phyloP scores from a whole-genome alignment of 768 basidiomycete genomes.

The Auricularia cornea region DNA sequence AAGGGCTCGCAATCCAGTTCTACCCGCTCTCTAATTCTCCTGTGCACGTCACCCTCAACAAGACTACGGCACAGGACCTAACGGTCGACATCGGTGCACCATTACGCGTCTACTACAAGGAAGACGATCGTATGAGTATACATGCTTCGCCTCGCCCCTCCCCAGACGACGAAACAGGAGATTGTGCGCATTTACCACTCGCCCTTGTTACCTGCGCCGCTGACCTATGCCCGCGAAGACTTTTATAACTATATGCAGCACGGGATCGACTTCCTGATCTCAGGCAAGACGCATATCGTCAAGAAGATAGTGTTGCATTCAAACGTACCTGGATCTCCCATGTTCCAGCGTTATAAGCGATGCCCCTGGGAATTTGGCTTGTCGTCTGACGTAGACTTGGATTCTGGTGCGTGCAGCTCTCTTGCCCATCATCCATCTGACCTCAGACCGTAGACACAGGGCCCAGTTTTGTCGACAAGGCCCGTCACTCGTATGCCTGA shows the following conservation, averaged over 20 bases:
- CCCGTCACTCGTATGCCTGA: constrained; percentile 5
- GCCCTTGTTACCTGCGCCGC: neutral
- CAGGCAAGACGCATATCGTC: constrained; percentile 59
- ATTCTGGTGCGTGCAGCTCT: too few species aligned
- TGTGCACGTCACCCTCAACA: constrained; percentile 55
- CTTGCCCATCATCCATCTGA: too few species aligned
- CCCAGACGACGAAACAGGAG: constrained; percentile 34
- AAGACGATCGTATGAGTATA: constrained; percentile 82
- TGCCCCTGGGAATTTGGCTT: constrained; percentile 73
- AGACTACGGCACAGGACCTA: constrained; percentile 78
- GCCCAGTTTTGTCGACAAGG: neutral
- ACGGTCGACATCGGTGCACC: constrained; percentile 73
- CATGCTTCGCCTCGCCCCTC: constrained; percentile 39
- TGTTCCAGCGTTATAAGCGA: constrained; percentile 86
- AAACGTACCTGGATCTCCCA: constrained; percentile 78
- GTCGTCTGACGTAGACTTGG: too few species aligned
- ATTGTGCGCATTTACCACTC: constrained; percentile 19
- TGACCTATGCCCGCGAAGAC: constrained; percentile 27
- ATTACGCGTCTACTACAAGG: constrained; percentile 71
- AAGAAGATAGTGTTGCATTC: constrained; percentile 83
- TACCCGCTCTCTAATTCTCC: constrained; percentile 44
- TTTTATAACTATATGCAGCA: constrained; percentile 93
- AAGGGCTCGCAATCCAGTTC: constrained; percentile 64
- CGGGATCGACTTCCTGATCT: constrained; percentile 81
- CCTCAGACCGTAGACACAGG: neutral